A percentile compares a stretch with the other conserved stretches of the same genome.
These are phyloP conservation scores for Phyllosticta ampelicida DNA, from an alignment of 2,329 filamentous ascomycete species.

Conservation along the genomic window DNA sequence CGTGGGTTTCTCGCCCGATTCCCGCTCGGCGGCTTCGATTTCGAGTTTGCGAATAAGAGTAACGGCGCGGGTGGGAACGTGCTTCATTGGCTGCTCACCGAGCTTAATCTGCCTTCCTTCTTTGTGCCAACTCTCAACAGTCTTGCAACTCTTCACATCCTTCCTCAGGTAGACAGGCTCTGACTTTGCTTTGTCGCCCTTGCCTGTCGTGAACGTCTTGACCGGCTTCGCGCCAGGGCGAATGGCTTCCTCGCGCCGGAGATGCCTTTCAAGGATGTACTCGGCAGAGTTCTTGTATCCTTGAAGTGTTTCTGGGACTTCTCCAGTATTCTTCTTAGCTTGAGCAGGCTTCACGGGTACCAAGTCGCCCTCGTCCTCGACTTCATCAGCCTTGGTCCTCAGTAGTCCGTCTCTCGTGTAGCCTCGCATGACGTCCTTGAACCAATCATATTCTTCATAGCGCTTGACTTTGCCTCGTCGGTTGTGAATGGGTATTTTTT, in stretches of 20 bases:
- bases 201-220: conserved; percentile 64
- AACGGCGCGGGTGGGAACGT: conserved; percentile 81
- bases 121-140: conserved; percentile 94
- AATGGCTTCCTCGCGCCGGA: conserved; percentile 86
- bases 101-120: conserved; percentile 68
- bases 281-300: conserved; percentile 81
- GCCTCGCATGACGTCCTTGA: conserved; percentile 64
- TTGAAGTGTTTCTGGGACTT: conserved; percentile 61
- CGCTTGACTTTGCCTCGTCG: conserved; percentile 64
- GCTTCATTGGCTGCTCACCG: conserved; percentile 68
- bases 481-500: conserved; percentile 73
- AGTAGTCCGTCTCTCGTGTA: conserved; percentile 49
- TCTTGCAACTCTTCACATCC: conserved; percentile 78
- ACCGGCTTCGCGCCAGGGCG: conserved; percentile 56
- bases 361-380: conserved; percentile 70
- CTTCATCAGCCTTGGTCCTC: conserved; percentile 61
- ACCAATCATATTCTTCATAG: conserved; percentile 80
- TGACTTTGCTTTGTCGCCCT: conserved; percentile 59
- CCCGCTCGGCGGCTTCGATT: conserved; percentile 71
- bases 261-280: conserved; percentile 73
- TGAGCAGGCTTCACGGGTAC: conserved; percentile 54
- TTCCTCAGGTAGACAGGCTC: conserved; percentile 72
- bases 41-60: conserved; percentile 80
- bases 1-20: conserved; percentile 69
- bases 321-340: conserved; percentile 56